These are phyloP conservation scores for Alternaria sp. DNA, from an alignment of 2,329 filamentous ascomycete genomes.

Conservation along the genomic window DNA sequence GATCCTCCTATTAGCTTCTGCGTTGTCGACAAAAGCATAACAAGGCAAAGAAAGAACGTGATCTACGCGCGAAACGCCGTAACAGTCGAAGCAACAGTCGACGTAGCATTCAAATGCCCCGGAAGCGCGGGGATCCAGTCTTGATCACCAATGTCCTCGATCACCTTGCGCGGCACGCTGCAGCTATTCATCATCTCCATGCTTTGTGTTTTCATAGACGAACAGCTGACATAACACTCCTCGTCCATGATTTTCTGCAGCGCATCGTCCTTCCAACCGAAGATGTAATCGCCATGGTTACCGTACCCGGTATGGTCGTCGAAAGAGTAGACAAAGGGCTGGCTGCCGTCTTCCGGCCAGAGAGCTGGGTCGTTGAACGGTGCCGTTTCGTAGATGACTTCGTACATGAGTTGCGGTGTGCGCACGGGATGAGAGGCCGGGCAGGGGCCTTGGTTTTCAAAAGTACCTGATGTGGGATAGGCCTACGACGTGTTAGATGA, in stretches of 20 bases:
- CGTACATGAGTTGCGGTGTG: constrained; percentile 38
- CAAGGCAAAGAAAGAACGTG: neutral
- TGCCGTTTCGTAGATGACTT: constrained; percentile 49
- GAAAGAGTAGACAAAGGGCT: constrained; percentile 41
- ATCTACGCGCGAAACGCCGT: constrained; percentile 1
- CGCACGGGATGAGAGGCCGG: constrained; percentile 57
- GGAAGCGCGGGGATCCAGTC: constrained; percentile 20
- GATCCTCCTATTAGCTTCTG: neutral
- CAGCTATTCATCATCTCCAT: constrained; percentile 59
- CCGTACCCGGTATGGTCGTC: constrained; percentile 57
- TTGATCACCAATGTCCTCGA: constrained; percentile 57
- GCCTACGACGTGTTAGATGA: constrained; percentile 11
- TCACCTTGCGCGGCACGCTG: constrained; percentile 56
- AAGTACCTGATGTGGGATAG: constrained; percentile 34
- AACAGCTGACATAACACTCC: constrained; percentile 49
- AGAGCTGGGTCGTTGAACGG: constrained; percentile 37
- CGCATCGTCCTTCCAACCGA: constrained; percentile 61
- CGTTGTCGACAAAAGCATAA: constrained; percentile 3
- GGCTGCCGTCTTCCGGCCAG: constrained; percentile 45
- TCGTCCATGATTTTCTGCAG: constrained; percentile 56
- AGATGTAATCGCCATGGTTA: constrained; percentile 63
- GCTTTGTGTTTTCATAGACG: constrained; percentile 57
- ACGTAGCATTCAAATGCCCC: constrained; percentile 13
- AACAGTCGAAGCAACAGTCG: neutral
- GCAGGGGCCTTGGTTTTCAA: constrained; percentile 58